Conservation (phyloP, 2,329 filamentous ascomycete genomes). For the Ophiostoma ips region DNA sequence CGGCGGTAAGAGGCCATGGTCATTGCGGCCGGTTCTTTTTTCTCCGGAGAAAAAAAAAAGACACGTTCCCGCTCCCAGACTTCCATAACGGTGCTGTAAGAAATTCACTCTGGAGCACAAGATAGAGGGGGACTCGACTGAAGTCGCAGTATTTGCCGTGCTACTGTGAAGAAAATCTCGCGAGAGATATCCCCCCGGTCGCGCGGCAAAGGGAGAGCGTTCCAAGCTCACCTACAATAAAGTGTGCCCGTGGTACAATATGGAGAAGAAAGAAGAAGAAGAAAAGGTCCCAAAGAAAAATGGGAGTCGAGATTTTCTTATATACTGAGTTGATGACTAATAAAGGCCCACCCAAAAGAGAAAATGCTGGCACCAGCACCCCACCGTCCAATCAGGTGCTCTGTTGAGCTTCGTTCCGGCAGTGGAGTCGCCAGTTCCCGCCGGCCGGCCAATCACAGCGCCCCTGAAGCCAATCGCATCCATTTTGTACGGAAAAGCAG, state of each 20-base stretch:
- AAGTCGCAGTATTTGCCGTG: not conserved
- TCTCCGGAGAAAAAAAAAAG: constrained; percentile 16
- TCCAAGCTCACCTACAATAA: constrained; percentile 62
- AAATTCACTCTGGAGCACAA: constrained; percentile 48
- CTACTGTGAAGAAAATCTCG: not conserved
- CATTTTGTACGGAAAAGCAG: constrained; percentile 13
- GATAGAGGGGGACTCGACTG: constrained; percentile 59
- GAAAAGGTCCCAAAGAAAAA: constrained; percentile 15
- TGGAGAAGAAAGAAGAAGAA: constrained; percentile 28
- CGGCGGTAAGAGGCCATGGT: constrained; percentile 59
- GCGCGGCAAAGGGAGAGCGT: constrained; percentile 18
- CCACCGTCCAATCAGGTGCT: constrained; percentile 9
- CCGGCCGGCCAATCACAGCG: constrained; percentile 9
- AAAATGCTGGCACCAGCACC: not conserved
- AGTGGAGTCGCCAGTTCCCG: constrained; percentile 2
- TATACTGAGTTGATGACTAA: constrained; percentile 12
- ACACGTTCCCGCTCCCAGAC: constrained; percentile 41
- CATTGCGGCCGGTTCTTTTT: constrained; percentile 29
- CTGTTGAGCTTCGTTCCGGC: constrained; percentile 10
- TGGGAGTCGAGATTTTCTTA: constrained; percentile 5
- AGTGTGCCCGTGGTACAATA: constrained; percentile 54
- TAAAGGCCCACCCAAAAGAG: not conserved
- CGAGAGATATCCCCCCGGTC: constrained; percentile 19
- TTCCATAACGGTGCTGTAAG: constrained; percentile 55
- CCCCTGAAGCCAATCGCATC: constrained; percentile 14